These are phyloP conservation scores for Pugionium dolabratum DNA, from an alignment of 345 rosid genomes.

Conservation along the genomic window DNA sequence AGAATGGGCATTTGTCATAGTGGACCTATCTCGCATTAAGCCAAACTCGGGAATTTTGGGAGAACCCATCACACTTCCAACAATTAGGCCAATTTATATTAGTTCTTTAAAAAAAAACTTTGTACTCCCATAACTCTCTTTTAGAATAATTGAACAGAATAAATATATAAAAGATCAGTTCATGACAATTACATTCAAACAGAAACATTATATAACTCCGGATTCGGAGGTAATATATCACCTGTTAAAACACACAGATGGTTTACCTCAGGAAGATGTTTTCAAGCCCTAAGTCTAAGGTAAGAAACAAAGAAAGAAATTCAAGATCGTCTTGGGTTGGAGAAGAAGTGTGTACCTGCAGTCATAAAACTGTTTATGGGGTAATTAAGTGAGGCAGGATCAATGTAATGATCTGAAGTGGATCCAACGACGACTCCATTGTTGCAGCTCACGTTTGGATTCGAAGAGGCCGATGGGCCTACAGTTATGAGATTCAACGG, in stretches of 20 bases:
- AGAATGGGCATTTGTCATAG: too few relatives aligned
- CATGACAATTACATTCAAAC: background rate
- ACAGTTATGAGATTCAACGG: slow-evolving; percentile 52
- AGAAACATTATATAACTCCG: background rate
- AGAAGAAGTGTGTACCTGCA: slow-evolving; percentile 81
- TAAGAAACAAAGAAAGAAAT: background rate
- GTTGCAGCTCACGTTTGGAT: slow-evolving; percentile 41
- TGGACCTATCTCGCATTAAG: too few relatives aligned
- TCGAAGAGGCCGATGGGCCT: slow-evolving; percentile 40
- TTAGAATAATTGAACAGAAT: background rate
- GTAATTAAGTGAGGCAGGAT: slow-evolving; percentile 42
- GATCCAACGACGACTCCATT: slow-evolving; percentile 37
- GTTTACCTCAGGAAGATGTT: background rate
- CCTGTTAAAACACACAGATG: too few relatives aligned
- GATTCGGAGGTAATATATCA: slow-evolving; percentile 4
- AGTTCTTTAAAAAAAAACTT: too few relatives aligned
- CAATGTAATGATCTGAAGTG: slow-evolving; percentile 34
- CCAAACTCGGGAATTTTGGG: too few relatives aligned
- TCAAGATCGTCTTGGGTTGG: slow-evolving; percentile 66
- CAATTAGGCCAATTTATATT: too few relatives aligned
- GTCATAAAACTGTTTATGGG: slow-evolving; percentile 73
- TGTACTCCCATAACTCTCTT: background rate
- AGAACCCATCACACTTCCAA: too few relatives aligned
- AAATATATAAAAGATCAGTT: background rate
- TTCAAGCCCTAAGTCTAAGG: slow-evolving; percentile 4